Conservation (phyloP, 129 eudicot genomes). For the Smallanthus sonchifolius region DNA sequence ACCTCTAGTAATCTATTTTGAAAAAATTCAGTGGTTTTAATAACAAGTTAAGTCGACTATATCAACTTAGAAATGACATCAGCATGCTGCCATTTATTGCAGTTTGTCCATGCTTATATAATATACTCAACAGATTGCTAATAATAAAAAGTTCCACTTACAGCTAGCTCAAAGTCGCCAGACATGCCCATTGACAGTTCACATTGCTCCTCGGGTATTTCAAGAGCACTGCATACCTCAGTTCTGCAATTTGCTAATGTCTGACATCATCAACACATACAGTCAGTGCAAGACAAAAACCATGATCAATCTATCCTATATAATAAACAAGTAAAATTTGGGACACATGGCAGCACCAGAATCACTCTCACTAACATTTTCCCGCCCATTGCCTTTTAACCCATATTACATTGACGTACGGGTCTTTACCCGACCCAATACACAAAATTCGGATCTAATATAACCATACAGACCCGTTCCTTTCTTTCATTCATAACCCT, state of each 20-base stretch:
- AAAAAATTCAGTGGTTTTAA: neutral
- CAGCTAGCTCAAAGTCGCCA: conserved; percentile 95
- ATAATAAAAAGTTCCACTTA: conserved; percentile 32
- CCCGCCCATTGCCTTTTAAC: no score
- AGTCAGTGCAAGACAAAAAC: conserved; percentile 6
- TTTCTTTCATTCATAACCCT: no score
- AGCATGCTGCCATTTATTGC: neutral
- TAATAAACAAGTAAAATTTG: no score
- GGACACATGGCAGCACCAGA: no score
- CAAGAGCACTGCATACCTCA: conserved; percentile 74
- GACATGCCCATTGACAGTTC: conserved; percentile 95
- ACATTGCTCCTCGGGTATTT: conserved; percentile 64
- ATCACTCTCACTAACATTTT: no score
- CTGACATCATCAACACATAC: conserved; percentile 33
- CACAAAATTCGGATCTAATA: no score
- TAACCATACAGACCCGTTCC: no score
- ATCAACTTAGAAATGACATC: neutral
- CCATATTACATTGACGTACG: no score
- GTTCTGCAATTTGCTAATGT: conserved; percentile 71
- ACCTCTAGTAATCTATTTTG: neutral
- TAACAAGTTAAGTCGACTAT: neutral
- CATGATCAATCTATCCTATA: no score
- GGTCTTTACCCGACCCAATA: no score
- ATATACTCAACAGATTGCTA: neutral
- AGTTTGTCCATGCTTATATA: neutral